These are phyloP conservation scores for Ceratocystis harringtonii DNA, from an alignment of 2,329 filamentous ascomycete genomes.

Conservation along the genomic window DNA sequence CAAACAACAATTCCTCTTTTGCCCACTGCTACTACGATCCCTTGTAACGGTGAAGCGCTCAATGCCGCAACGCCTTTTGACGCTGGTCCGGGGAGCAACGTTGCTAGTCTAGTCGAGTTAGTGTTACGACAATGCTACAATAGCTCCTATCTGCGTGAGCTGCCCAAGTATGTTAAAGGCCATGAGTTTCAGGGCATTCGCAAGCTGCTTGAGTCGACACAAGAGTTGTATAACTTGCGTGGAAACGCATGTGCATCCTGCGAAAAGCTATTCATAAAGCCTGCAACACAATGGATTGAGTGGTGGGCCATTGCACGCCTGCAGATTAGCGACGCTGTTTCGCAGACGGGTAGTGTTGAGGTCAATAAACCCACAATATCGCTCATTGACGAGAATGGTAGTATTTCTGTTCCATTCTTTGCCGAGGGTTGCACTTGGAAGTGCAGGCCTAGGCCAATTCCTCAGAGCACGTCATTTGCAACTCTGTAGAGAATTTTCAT, in stretches of 20 bases:
- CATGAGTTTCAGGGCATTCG: constrained; percentile 27
- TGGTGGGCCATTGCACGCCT: constrained; percentile 32
- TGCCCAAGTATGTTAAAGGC: constrained; percentile 31
- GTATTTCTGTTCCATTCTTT: constrained; percentile 17
- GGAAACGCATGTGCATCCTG: constrained; percentile 40
- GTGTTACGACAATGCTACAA: constrained; percentile 34
- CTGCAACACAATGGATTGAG: constrained; percentile 45
- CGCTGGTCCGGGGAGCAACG: constrained; percentile 19
- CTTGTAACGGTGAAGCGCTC: constrained; percentile 9
- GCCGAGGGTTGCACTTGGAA: constrained; percentile 17
- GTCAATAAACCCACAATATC: constrained; percentile 3
- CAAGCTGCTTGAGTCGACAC: constrained; percentile 7
- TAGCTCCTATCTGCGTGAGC: constrained; percentile 29
- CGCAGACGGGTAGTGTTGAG: not conserved
- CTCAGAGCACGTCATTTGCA: constrained; percentile 8
- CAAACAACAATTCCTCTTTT: constrained; percentile 5
- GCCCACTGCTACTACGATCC: not conserved
- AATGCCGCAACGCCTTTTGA: constrained; percentile 14
- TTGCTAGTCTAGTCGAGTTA: constrained; percentile 38
- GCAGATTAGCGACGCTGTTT: not conserved
- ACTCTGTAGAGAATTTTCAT: not conserved
- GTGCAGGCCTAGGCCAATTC: constrained; percentile 13
- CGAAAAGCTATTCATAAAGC: constrained; percentile 32
- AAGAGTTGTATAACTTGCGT: constrained; percentile 26
- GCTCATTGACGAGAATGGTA: constrained; percentile 12